These are phyloP conservation scores for Cladochytrium replicatum DNA, from an alignment of 192 early-diverging fungal species.

Conservation along the genomic window DNA sequence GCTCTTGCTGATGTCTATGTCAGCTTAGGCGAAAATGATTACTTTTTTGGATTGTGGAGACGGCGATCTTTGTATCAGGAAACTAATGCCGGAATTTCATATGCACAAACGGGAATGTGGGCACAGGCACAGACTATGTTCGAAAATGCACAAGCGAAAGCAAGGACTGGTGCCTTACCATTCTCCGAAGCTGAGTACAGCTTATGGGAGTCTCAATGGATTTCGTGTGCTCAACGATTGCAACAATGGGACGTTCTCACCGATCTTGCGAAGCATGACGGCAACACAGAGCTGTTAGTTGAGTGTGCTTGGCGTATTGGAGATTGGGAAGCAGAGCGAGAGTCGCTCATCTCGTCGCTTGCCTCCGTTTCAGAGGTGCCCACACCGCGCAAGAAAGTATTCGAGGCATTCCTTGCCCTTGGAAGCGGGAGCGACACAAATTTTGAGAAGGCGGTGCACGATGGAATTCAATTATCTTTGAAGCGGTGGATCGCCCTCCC, in stretches of 20 bases:
- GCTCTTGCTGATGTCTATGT: slow-evolving; percentile 78
- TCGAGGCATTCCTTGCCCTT: slow-evolving; percentile 77
- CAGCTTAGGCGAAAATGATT: slow-evolving; percentile 79
- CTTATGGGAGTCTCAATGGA: slow-evolving; percentile 98
- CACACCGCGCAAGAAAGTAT: slow-evolving; percentile 69
- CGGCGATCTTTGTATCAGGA: slow-evolving; percentile 80
- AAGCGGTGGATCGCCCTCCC: slow-evolving; percentile 79
- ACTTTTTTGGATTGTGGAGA: slow-evolving; percentile 87
- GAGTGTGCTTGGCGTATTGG: slow-evolving; percentile 93
- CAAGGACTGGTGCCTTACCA: slow-evolving; percentile 68
- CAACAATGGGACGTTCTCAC: slow-evolving; percentile 97
- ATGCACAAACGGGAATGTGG: slow-evolving; percentile 92
- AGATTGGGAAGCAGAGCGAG: slow-evolving; percentile 80
- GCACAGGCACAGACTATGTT: slow-evolving; percentile 79
- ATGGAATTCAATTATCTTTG: slow-evolving; percentile 76
- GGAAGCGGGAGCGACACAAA: slow-evolving; percentile 46
- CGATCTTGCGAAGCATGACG: slow-evolving; percentile 86
- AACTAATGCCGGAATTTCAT: slow-evolving; percentile 92
- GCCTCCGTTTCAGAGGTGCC: slow-evolving; percentile 48
- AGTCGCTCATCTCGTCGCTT: slow-evolving; percentile 58
- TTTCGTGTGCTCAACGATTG: slow-evolving; percentile 74
- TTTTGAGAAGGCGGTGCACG: slow-evolving; percentile 73
- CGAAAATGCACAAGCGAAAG: slow-evolving; percentile 88
- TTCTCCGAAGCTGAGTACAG: slow-evolving; percentile 93
- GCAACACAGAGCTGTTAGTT: slow-evolving; percentile 72